Evolutionary conservation across 2,329 filamentous ascomycete species (phyloP).

Genomic region (Penicillium aurantiogriseum): DNA sequence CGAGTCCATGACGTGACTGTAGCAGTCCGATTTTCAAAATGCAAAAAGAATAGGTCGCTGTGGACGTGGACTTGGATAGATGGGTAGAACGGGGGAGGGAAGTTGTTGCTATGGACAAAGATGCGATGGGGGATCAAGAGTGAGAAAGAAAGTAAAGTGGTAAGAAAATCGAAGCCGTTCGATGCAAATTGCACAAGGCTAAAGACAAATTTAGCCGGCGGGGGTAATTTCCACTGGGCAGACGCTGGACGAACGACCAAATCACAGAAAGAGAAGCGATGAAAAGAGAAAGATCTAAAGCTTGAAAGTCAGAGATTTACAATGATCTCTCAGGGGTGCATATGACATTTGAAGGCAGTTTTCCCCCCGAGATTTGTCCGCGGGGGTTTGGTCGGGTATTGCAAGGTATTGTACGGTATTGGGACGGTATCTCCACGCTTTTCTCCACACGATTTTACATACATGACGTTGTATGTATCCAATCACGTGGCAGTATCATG

Average conservation of each 20-base stretch:
- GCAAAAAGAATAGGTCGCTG: background rate
- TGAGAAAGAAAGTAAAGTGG: background rate
- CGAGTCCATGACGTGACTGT: constrained; percentile 18
- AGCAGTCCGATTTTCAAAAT: background rate
- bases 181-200: background rate
- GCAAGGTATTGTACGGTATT: constrained; percentile 7
- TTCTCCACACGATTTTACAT: constrained; percentile 18
- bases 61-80: background rate
- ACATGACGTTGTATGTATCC: background rate
- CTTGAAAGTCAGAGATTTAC: background rate
- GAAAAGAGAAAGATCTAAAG: background rate
- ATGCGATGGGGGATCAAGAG: background rate
- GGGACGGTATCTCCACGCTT: constrained; percentile 22
- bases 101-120: background rate
- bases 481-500: background rate
- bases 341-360: constrained; percentile 2
- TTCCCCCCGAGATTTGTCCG: constrained; percentile 23
- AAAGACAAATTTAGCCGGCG: constrained; percentile 1
- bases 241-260: background rate
- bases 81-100: background rate
- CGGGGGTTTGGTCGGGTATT: background rate
- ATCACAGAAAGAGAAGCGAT: background rate
- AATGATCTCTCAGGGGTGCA: constrained; percentile 5
- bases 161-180: constrained; percentile 7
- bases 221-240: background rate